A percentile compares a stretch with the other conserved stretches of the same genome.
Evolutionary conservation across 2,329 filamentous ascomycete species (phyloP).

Genomic region (Arthrobotrys iridis): DNA sequence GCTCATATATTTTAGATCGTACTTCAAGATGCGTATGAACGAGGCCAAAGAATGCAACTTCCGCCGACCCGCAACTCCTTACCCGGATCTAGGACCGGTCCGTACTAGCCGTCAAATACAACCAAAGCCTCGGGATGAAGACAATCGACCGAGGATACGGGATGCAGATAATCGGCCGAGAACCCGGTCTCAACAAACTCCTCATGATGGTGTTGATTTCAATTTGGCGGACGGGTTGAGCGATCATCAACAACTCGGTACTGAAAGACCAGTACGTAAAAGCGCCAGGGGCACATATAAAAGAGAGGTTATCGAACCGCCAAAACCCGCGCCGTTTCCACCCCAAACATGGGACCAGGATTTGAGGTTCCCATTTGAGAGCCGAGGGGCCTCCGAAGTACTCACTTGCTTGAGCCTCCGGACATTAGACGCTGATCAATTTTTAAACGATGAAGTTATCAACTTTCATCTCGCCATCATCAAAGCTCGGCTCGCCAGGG

Average conservation of each 20-base stretch:
- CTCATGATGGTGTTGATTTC: constrained; percentile 63
- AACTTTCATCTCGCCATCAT: constrained; percentile 74
- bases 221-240: constrained; percentile 40
- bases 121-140: neutral
- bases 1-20: neutral
- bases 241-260: neutral
- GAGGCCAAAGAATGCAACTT: neutral
- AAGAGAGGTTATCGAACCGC: constrained; percentile 3
- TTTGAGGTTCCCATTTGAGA: constrained; percentile 52
- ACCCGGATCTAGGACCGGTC: neutral
- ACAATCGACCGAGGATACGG: neutral
- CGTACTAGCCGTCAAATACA: neutral
- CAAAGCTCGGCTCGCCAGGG: constrained; percentile 69
- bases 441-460: constrained; percentile 91
- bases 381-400: constrained; percentile 70
- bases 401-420: constrained; percentile 78
- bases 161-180: constrained; percentile 3
- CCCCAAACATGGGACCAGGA: constrained; percentile 12
- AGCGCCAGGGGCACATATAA: neutral
- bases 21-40: neutral
- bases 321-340: constrained; percentile 26
- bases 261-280: neutral
- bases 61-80: neutral
- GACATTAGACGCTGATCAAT: constrained; percentile 83
- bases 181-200: neutral